These are phyloP conservation scores for Ceratobasidium theobromae DNA, from an alignment of 1,284 basidiomycete genomes.

Conservation along the genomic window DNA sequence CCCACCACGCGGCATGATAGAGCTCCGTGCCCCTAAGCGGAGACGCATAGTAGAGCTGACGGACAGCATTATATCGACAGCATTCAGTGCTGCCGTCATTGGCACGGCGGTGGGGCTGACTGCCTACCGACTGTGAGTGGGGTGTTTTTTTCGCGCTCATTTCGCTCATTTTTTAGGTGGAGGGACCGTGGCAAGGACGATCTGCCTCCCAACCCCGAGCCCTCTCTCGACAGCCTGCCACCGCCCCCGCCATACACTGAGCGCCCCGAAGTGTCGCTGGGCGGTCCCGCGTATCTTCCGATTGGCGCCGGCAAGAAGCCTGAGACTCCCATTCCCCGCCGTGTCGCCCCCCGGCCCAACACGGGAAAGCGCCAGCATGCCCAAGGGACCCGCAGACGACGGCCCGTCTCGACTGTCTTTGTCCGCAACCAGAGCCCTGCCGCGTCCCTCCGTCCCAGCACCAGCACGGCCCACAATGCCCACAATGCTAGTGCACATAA, in stretches of 20 bases:
- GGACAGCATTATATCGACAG: constrained; percentile 74
- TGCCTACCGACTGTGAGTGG: constrained; percentile 77
- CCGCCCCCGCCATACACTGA: constrained; percentile 24
- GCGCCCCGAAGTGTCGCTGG: not conserved
- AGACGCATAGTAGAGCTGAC: constrained; percentile 63
- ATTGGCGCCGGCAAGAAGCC: not conserved
- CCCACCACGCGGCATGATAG: constrained; percentile 13
- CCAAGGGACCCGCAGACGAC: constrained; percentile 8
- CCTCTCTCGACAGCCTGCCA: constrained; percentile 5
- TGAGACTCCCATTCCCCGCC: not conserved
- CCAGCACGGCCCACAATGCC: too few relatives aligned
- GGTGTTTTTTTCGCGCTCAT: constrained; percentile 10
- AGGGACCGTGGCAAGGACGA: constrained; percentile 38
- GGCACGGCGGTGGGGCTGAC: constrained; percentile 79
- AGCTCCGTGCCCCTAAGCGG: constrained; percentile 51
- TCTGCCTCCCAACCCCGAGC: constrained; percentile 40
- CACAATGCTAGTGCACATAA: too few relatives aligned
- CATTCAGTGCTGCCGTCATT: constrained; percentile 75
- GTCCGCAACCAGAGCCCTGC: constrained; percentile 15
- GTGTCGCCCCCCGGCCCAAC: constrained; percentile 38
- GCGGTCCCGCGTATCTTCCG: constrained; percentile 12
- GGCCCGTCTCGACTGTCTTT: constrained; percentile 9
- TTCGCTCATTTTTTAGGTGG: constrained; percentile 13
- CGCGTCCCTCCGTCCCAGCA: not conserved
- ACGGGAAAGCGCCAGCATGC: constrained; percentile 36